Evolutionary conservation across 148 eudicot species (phyloP), one percentile per base, ranked within the genome.

Genomic region (Arbutus unedo): DNA sequence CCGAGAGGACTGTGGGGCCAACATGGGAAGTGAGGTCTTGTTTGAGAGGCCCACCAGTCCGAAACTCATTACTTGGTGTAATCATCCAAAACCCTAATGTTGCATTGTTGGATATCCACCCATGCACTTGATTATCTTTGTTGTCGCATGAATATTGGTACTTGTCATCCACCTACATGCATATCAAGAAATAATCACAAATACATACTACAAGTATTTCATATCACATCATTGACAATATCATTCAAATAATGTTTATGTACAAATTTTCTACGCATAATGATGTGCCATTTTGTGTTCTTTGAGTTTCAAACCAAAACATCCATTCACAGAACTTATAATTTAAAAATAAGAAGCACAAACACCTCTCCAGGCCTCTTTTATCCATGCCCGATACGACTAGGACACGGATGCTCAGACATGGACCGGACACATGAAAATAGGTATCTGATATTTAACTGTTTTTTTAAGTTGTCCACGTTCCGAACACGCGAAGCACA

Each of bases 1-100:
- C 98, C 13, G 97, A 92, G 54, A 93, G 89, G 2, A 88, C 84
- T 4, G 92, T 89, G 16, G 97, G 94, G 57, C 94, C 97, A 47
- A 87, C 90, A 51, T 95, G 98, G 44, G 98, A 95, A 9, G 97
- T 95, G 15, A 95, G 95, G 76, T 93, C 93, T 62, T 91, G 95
- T 74, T 92, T 95, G 47, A 85, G 77, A 5, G 98, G 93, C 2
- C 98, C 97, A 56, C 95, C 98, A 21, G 93, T 79, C 1, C 93
- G 90, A 62, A 90, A 93, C 90, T 93, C 98, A 51, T 78, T 86
- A 38, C 98, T 95, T 0, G 98, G 97, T 48, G 97, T 93, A 50
- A 95, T 95, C 57, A 91, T 91, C 98, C 98, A 95, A 62, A 95
- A 93, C 43, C 98, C 98, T 54, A 82, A 78, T 0, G 81, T 79